Conservation (phyloP, 352 stramenopile species). For the Globisporangium emineosum region DNA sequence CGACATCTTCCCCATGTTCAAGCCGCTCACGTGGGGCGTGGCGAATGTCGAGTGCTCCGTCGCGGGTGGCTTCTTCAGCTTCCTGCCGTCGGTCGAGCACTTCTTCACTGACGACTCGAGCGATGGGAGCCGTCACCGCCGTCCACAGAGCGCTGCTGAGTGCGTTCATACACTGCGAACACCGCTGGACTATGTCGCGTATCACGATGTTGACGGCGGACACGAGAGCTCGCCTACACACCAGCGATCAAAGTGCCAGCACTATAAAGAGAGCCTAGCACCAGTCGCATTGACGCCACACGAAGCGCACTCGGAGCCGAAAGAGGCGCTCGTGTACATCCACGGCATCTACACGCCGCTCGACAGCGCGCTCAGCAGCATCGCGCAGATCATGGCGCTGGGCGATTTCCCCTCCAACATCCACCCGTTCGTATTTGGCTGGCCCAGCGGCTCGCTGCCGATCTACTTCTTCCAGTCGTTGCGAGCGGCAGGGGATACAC, state of each 20-base stretch:
- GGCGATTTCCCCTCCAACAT: slow-evolving; percentile 20
- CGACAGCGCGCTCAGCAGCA: slow-evolving; percentile 19
- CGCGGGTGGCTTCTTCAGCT: slow-evolving; percentile 25
- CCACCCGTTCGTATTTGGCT: slow-evolving; percentile 25
- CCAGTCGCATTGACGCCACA: slow-evolving; percentile 3
- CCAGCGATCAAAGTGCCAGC: slow-evolving; percentile 16
- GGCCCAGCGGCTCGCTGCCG: slow-evolving; percentile 21
- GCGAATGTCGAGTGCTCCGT: slow-evolving; percentile 39
- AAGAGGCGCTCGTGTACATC: slow-evolving; percentile 25
- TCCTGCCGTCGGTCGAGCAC: slow-evolving; percentile 22
- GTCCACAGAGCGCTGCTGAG: slow-evolving; percentile 19
- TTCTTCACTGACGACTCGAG: slow-evolving; percentile 16
- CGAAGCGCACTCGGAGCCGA: background rate
- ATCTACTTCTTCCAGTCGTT: slow-evolving; percentile 22
- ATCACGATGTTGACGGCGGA: slow-evolving; percentile 19
- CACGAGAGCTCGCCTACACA: background rate
- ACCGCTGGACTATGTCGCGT: slow-evolving; percentile 25
- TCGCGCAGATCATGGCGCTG: slow-evolving; percentile 23
- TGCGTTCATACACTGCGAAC: slow-evolving; percentile 19
- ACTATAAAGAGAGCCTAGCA: slow-evolving; percentile 16
- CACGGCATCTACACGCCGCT: slow-evolving; percentile 22
- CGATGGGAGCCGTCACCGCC: background rate
- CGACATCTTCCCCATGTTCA: slow-evolving; percentile 17
- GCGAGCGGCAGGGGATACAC: slow-evolving; percentile 7
- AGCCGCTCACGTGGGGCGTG: slow-evolving; percentile 35